Evolutionary conservation across 495 filamentous ascomycete genomes (phyloP), one percentile per base, ranked within the genome.

Genomic region (Rostrohypoxylon terebratum): DNA sequence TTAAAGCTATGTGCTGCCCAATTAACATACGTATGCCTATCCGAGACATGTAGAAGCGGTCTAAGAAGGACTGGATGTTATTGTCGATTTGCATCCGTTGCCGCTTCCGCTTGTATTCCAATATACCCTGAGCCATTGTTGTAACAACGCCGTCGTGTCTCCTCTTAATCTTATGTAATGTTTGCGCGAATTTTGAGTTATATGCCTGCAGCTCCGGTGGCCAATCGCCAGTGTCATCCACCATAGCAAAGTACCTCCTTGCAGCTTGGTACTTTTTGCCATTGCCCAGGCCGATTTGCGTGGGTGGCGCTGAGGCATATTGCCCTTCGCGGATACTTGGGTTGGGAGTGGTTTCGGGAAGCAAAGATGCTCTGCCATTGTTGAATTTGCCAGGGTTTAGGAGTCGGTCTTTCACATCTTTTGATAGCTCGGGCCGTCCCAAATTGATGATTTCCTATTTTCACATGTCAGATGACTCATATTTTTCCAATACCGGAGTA

Each of bases 1-100:
- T 97, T 59, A 99, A 85, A 66, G 96, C 96, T 65, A 99, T 96
- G 81, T 99, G 96, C 79, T 99, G 96, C 33, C 96, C 96, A 61
- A 99, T 97, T 13, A 99, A 88, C 96, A 99, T 99, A 68, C 96
- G 93, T 61, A 99, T 99, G 70, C 96, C 96, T 70, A 99, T 99
- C n/a, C 96, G 94, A 36, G 94, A 97, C 96, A 99, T 99, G 84
- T 99, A 99, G 78, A 99, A 99, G 57, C 96, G 92, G 82, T 99
- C 96, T 63, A 99, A 89, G 83, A 99, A 99, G 57, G 91, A 88
- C 78, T 99, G 96, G 57, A 99, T 97, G 60, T 93, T 96, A 63
- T 93, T 90, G 82, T 98, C 96, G 77, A 99, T 99, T 78, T 98
- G 96, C 91, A 98, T 95, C 47, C 96, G 89, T 84, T 99, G 96